Percentiles rank a stretch among this genome's conserved stretches.
phyloP scores from a whole-genome alignment of 1,284 basidiomycete genomes.

The Anthracocystis walkeri region DNA sequence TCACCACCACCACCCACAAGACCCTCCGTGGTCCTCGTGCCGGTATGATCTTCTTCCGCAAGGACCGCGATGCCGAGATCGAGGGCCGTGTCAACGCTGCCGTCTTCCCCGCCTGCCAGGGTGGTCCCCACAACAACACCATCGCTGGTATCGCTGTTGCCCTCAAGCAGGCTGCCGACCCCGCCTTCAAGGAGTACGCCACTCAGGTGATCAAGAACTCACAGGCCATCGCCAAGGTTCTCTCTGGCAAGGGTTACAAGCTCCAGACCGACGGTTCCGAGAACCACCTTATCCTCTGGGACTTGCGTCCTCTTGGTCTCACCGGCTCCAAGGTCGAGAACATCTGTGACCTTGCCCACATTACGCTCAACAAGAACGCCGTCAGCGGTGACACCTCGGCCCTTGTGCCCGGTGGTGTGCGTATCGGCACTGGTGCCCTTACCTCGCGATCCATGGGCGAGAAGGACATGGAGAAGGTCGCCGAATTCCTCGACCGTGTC shows the following conservation, averaged over 20 bases:
- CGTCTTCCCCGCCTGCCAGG: slow-evolving; percentile 99
- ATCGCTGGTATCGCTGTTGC: slow-evolving; percentile 95
- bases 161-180: slow-evolving; percentile 91
- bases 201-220: slow-evolving; percentile 84
- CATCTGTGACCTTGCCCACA: slow-evolving; percentile 94
- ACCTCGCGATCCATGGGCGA: slow-evolving; percentile 94
- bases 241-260: slow-evolving; percentile 74
- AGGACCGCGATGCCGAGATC: slow-evolving; percentile 86
- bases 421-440: slow-evolving; percentile 92
- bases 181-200: slow-evolving; percentile 91
- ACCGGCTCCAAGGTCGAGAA: slow-evolving; percentile 99
- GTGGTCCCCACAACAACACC: slow-evolving; percentile 99
- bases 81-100: slow-evolving; percentile 97
- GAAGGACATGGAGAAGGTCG: slow-evolving; percentile 85
- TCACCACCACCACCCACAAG: slow-evolving; percentile 81
- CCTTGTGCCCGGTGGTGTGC: slow-evolving; percentile 95
- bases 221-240: slow-evolving; percentile 65
- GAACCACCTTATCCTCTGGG: slow-evolving; percentile 98
- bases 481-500: slow-evolving; percentile 76
- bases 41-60: slow-evolving; percentile 98
- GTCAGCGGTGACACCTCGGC: slow-evolving; percentile 94
- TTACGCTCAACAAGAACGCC: slow-evolving; percentile 84
- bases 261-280: slow-evolving; percentile 97
- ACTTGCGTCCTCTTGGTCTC: slow-evolving; percentile 91
- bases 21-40: slow-evolving; percentile 98